These are phyloP conservation scores for Trichophyton benhamiae DNA, from an alignment of 2,329 filamentous ascomycete species.

Conservation along the genomic window DNA sequence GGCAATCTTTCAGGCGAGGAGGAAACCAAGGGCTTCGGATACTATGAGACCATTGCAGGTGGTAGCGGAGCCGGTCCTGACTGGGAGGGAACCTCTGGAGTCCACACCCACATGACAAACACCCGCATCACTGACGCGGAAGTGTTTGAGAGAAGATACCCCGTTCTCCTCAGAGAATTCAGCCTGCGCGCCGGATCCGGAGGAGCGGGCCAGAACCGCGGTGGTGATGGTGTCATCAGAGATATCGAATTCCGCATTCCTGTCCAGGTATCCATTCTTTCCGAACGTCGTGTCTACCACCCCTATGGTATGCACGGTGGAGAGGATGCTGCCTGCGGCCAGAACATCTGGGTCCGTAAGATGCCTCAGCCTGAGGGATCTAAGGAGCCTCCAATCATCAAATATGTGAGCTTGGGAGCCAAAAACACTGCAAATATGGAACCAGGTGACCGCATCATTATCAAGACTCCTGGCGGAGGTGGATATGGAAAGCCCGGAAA, in stretches of 20 bases:
- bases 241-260: slow-evolving; percentile 74
- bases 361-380: slow-evolving; percentile 39
- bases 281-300: slow-evolving; percentile 57
- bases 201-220: slow-evolving; percentile 52
- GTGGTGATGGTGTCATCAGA: slow-evolving; percentile 64
- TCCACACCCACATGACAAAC: slow-evolving; percentile 82
- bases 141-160: slow-evolving; percentile 65
- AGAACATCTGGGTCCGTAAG: slow-evolving; percentile 72
- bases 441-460: slow-evolving; percentile 27
- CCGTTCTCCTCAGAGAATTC: slow-evolving; percentile 61
- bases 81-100: slow-evolving; percentile 62
- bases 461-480: slow-evolving; percentile 29
- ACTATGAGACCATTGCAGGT: slow-evolving; percentile 74
- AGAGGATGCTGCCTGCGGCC: slow-evolving; percentile 59
- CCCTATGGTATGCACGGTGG: slow-evolving; percentile 75
- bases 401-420: slow-evolving; percentile 20
- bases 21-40: slow-evolving; percentile 54
- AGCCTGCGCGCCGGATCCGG: slow-evolving; percentile 50
- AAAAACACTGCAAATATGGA: slow-evolving; percentile 25
- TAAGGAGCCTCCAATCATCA: slow-evolving; percentile 17
- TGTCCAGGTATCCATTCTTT: slow-evolving; percentile 63
- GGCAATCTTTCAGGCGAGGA: slow-evolving; percentile 48
- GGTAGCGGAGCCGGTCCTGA: slow-evolving; percentile 59
- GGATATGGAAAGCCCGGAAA: slow-evolving; percentile 36
- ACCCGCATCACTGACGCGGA: slow-evolving; percentile 72